A percentile compares a stretch with the other conserved stretches of the same genome.
Conservation (phyloP, 768 basidiomycete genomes). For the Infundibulicybe gibba region DNA sequence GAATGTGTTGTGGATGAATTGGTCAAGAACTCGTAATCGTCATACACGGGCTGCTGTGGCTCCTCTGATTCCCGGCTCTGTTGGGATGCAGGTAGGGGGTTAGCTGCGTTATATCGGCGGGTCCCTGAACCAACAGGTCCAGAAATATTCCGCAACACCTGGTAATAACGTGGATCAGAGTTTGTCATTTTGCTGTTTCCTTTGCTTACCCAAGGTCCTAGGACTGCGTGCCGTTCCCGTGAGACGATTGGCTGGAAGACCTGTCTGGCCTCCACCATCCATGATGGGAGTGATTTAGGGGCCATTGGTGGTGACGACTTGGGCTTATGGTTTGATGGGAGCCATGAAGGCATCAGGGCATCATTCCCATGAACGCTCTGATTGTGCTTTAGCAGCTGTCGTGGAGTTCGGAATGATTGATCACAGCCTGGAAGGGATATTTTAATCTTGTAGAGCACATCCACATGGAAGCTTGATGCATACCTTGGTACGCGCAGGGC, state of each 20-base stretch:
- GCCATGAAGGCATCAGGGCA: conserved; percentile 28
- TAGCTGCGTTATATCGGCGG: conserved; percentile 40
- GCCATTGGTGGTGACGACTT: conserved; percentile 26
- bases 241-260: conserved; percentile 45
- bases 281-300: conserved; percentile 45
- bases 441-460: background rate
- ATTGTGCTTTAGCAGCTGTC: conserved; percentile 49
- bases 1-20: conserved; percentile 38
- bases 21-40: conserved; percentile 51
- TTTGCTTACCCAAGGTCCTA: conserved; percentile 52
- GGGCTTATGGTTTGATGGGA: conserved; percentile 24
- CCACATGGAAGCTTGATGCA: conserved; percentile 5
- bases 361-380: conserved; percentile 31
- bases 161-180: conserved; percentile 4
- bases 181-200: background rate
- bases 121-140: conserved; percentile 27
- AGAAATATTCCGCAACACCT: conserved; percentile 20
- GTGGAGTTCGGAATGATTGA: conserved; percentile 39
- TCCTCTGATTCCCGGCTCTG: conserved; percentile 10
- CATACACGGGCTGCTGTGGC: conserved; percentile 9
- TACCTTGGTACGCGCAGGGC: conserved; percentile 52
- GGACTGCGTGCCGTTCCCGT: conserved; percentile 41
- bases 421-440: conserved; percentile 43
- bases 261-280: conserved; percentile 41
- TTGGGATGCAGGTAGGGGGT: conserved; percentile 25